Conservation (phyloP, 1,139 yeast genomes). For the Blastobotrys niveus region DNA sequence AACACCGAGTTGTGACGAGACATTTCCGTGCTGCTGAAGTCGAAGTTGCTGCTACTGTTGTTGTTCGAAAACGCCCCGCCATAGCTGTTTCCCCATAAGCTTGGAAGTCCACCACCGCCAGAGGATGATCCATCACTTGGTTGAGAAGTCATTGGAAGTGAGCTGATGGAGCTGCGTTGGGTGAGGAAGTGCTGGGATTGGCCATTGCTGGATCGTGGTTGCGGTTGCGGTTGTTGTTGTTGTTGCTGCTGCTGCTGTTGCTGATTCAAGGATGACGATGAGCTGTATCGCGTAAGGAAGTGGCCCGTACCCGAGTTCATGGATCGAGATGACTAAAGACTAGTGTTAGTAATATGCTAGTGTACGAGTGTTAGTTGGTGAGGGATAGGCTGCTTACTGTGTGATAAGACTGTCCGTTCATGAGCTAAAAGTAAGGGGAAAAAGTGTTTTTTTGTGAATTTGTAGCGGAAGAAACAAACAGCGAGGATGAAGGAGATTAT, state of each 20-base stretch:
- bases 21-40: neutral
- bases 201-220: neutral
- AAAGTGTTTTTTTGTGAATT: too few species aligned
- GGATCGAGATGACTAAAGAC: constrained; percentile 2
- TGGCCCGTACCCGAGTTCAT: constrained; percentile 3
- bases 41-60: neutral
- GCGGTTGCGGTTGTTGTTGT: constrained; percentile 6
- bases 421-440: too few species aligned
- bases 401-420: too few species aligned
- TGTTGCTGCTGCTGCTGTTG: constrained; percentile 2
- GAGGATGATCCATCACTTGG: constrained; percentile 13
- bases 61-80: neutral
- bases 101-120: neutral
- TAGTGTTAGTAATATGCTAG: too few species aligned
- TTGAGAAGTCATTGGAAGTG: constrained; percentile 16
- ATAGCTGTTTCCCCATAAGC: constrained; percentile 5
- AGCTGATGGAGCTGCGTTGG: constrained; percentile 22
- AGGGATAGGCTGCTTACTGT: too few species aligned
- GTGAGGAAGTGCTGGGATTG: constrained; percentile 17
- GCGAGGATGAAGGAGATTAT: too few species aligned
- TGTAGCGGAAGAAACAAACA: too few species aligned
- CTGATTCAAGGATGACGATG: constrained; percentile 17
- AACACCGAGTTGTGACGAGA: constrained; percentile 10
- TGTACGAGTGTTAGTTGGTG: too few species aligned
- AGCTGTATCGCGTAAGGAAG: constrained; percentile 16